Base-by-base conservation (phyloP, 768 basidiomycete genomes). In the Boletus sensibilis region DNA sequence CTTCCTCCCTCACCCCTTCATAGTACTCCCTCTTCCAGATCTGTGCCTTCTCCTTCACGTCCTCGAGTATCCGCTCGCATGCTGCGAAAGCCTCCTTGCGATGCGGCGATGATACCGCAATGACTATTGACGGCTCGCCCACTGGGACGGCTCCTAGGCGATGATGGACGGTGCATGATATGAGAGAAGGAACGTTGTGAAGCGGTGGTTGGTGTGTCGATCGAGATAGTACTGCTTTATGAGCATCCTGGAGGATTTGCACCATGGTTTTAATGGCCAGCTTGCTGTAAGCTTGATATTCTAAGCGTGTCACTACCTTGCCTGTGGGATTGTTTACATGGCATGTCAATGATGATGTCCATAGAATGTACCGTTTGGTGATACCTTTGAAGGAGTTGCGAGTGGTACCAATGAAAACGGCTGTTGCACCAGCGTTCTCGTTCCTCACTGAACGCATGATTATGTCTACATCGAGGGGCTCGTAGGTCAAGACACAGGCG, bases 1-100 rank as follows among this genome's bases (percentile, higher is more conserved):
- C 77, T 33, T 76, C 79, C 43, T 87, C 85, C 48, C 71, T 69
- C 61, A 84, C 81, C 8, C 84, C 88, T 65, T 87, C 87, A 64
- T 94, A 95, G 65, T 82, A 90, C 68, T 95, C 94, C 64, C 89
- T 75, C 76, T 96, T 95, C 94, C 94, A 96, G 60, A 95, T 88
- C 71, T 92, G 92, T 40, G 81, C 91, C 65, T 83, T 87, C 57
- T 72, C 74, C 76, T 96, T 96, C 53, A 95, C 86, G 55, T 86
- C 81, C 69, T 96, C 94, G n/a, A 96, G 77, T 56, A 94, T 84
- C 63, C 76, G 82, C 71, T 94, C 92, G 68, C 90, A 92, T 18
- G 85, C 86, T 50, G 77, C 71, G 67, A 94, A 93, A 8, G 90
- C 86, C 66, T 91, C 90, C 62, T 84, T 86, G 33, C 93, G 81